Evolutionary conservation across 2,329 filamentous ascomycete species (phyloP).

Genomic region (Alternaria sp.): DNA sequence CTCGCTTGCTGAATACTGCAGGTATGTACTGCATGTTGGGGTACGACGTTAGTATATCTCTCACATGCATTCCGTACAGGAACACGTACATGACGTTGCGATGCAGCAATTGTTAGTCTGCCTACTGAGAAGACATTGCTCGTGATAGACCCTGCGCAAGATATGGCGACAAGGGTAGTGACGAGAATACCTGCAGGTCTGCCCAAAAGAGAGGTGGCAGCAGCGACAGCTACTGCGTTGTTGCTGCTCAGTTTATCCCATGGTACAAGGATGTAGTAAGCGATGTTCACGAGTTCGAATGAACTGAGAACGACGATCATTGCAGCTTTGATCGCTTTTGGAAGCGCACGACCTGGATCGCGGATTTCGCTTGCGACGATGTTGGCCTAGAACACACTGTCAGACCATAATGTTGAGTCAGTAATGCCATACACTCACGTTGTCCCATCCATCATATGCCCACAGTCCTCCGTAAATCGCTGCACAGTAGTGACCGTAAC

Average conservation of each 20-base stretch:
- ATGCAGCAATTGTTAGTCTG: slow-evolving; percentile 66
- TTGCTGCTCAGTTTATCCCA: slow-evolving; percentile 65
- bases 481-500: slow-evolving; percentile 65
- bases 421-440: slow-evolving; percentile 50
- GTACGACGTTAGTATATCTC: not conserved
- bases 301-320: slow-evolving; percentile 65
- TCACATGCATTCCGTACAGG: not conserved
- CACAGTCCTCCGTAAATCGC: slow-evolving; percentile 68
- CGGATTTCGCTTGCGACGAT: slow-evolving; percentile 47
- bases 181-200: slow-evolving; percentile 60
- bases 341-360: slow-evolving; percentile 53
- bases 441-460: slow-evolving; percentile 72
- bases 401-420: not conserved
- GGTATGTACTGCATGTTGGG: slow-evolving; percentile 34
- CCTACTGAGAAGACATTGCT: slow-evolving; percentile 69
- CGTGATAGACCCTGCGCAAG: slow-evolving; percentile 67
- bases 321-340: slow-evolving; percentile 66
- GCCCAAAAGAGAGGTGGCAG: slow-evolving; percentile 59
- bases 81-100: slow-evolving; percentile 28
- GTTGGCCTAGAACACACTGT: slow-evolving; percentile 36
- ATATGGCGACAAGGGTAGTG: slow-evolving; percentile 64
- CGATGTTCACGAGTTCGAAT: slow-evolving; percentile 65
- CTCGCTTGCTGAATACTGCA: slow-evolving; percentile 37
- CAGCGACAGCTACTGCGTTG: slow-evolving; percentile 67
- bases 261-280: slow-evolving; percentile 68